Evolutionary conservation across 176 grass and related monocot species (phyloP).

Genomic region (Oryza nivara): DNA sequence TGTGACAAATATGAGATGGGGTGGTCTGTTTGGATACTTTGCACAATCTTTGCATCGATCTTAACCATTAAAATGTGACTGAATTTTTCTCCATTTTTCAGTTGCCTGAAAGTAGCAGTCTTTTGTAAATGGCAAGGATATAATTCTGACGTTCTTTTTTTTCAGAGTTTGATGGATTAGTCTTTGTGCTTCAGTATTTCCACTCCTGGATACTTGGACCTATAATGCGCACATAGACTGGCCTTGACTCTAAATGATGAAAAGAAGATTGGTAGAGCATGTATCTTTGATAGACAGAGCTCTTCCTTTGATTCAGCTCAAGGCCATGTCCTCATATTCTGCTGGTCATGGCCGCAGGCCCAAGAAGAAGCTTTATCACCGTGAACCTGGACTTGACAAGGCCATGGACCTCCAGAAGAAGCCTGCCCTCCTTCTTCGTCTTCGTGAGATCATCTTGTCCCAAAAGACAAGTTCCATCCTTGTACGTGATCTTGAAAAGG

Average conservation of each 20-base stretch:
- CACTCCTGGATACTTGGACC: slow-evolving; percentile 12
- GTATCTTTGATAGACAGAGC: background rate
- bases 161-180: slow-evolving; percentile 24
- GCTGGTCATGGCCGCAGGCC: slow-evolving; percentile 55
- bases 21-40: background rate
- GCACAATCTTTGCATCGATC: background rate
- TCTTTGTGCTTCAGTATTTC: background rate
- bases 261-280: slow-evolving; percentile 27
- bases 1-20: background rate
- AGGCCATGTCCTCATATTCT: slow-evolving; percentile 62
- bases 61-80: background rate
- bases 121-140: background rate
- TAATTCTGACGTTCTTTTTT: background rate
- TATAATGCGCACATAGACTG: background rate
- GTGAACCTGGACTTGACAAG: slow-evolving; percentile 76
- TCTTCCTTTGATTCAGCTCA: slow-evolving; percentile 38
- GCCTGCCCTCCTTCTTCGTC: slow-evolving; percentile 65
- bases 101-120: background rate
- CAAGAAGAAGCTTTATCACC: slow-evolving; percentile 91
- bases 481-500: slow-evolving; percentile 83
- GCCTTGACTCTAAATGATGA: slow-evolving; percentile 4
- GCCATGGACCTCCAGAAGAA: slow-evolving; percentile 87
- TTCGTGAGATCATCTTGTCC: slow-evolving; percentile 63
- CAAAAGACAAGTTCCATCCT: slow-evolving; percentile 62
- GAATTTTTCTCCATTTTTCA: background rate